Base-by-base conservation (phyloP, 2,329 filamentous ascomycete genomes). In the Chalaropsis thielavioides region DNA sequence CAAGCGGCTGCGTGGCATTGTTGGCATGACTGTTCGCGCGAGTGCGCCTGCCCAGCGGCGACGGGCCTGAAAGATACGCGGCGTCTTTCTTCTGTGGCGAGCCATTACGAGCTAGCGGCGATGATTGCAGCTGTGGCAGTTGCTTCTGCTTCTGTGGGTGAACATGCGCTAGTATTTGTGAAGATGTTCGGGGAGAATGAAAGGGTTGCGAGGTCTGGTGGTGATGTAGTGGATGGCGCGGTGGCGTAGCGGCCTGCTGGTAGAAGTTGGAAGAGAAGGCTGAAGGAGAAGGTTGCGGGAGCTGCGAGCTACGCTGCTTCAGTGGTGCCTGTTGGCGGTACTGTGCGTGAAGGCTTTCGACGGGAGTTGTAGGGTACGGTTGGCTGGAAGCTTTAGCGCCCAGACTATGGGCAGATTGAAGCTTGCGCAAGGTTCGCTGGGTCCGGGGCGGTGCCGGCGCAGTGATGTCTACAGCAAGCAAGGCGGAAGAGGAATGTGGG, bases 11-110 rank as follows among this genome's bases (percentile, higher is more conserved):
- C 31, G 43, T n/a, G 7, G 54, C 17, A 69, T 68, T 73, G 72
- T 81, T 80, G 64, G 85, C 84, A 77, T 91, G 87, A 72, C 87
- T 90, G 75, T 89, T 90, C 60, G 88, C 86, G 71, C 88, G 81
- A 49, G 79, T 80, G 69, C 87, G 80, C 43, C 44, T 60, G 41
- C 54, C 46, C 67, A 81, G 79, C 35, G 79, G 77, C 40, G 80
- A 79, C 67, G 49, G 69, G 67, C 61, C 70, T 64, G 66, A 59
- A 68, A 64, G 46, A 22, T 27, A 27, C 31, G 66, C 65, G 66
- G 68, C 70, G 69, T 75, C 73, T 67, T 74, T 73, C 61, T 74
- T 72, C 71, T 66, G 31, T 70, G 71, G 65, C 70, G 73, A 64
- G 70, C 72, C 66, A 41, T 71, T 72, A 64, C 71, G 73, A 62